These are phyloP conservation scores for Beauveria pseudobassiana DNA, from an alignment of 2,329 filamentous ascomycete species.

Conservation along the genomic window DNA sequence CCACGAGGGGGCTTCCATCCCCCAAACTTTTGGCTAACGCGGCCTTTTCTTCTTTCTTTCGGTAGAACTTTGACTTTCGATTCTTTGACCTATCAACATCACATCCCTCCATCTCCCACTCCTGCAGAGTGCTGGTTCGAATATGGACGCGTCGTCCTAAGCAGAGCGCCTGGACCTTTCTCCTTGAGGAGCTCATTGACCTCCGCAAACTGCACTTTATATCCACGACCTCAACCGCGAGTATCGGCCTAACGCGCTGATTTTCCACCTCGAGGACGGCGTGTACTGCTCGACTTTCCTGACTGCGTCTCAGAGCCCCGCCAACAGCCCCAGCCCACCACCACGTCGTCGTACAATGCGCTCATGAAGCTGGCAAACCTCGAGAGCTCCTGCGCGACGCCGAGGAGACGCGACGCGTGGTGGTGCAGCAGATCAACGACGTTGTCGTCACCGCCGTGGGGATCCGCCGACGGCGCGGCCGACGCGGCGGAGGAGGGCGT, in stretches of 20 bases:
- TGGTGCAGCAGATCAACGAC: slow-evolving; percentile 71
- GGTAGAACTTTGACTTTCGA: slow-evolving; percentile 75
- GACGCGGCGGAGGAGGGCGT: slow-evolving; percentile 43
- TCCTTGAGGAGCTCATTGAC: slow-evolving; percentile 67
- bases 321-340: slow-evolving; percentile 39
- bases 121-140: slow-evolving; percentile 57
- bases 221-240: slow-evolving; percentile 63
- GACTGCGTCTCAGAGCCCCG: slow-evolving; percentile 33
- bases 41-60: not conserved
- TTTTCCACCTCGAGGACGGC: slow-evolving; percentile 81
- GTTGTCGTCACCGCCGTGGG: slow-evolving; percentile 40
- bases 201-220: slow-evolving; percentile 71
- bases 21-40: slow-evolving; percentile 9
- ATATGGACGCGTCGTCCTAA: slow-evolving; percentile 62
- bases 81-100: slow-evolving; percentile 68
- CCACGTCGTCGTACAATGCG: slow-evolving; percentile 77
- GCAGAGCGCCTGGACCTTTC: slow-evolving; percentile 45
- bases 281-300: slow-evolving; percentile 71
- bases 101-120: slow-evolving; percentile 56
- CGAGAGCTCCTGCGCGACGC: slow-evolving; percentile 90
- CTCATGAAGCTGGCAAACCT: slow-evolving; percentile 84
- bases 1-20: no score
- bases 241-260: slow-evolving; percentile 71
- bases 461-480: slow-evolving; percentile 35
- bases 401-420: slow-evolving; percentile 62